These are phyloP conservation scores for Achlya hypogyna DNA, from an alignment of 352 stramenopile genomes.

Conservation along the genomic window DNA sequence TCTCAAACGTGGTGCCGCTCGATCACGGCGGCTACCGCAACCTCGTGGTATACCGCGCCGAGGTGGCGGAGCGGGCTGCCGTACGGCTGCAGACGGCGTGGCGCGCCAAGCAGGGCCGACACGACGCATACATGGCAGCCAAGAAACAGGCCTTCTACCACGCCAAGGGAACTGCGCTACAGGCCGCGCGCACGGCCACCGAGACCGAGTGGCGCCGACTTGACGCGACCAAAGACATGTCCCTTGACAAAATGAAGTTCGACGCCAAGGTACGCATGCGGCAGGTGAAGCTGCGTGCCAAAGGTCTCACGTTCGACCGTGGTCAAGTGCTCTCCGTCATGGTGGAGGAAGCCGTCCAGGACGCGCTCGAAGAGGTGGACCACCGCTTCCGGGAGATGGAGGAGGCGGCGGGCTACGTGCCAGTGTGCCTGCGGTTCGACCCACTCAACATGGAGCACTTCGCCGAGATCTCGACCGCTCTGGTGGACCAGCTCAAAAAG, in stretches of 20 bases:
- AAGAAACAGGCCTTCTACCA: constrained; percentile 88
- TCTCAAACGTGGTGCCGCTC: constrained; percentile 82
- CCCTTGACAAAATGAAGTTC: constrained; percentile 88
- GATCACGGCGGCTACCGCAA: constrained; percentile 85
- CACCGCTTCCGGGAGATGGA: constrained; percentile 83
- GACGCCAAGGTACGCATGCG: constrained; percentile 90
- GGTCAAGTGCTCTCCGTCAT: constrained; percentile 76
- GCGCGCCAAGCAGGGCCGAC: constrained; percentile 60
- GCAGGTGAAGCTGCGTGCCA: constrained; percentile 85
- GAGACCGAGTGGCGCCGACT: constrained; percentile 67
- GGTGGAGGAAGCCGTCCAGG: constrained; percentile 75
- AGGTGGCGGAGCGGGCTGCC: constrained; percentile 54
- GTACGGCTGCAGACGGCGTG: constrained; percentile 79
- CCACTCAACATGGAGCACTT: constrained; percentile 15
- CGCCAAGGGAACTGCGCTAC: constrained; percentile 63
- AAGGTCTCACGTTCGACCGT: constrained; percentile 62
- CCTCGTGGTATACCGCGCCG: constrained; percentile 62
- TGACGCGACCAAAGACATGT: constrained; percentile 58
- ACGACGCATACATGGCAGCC: constrained; percentile 52
- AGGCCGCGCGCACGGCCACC: constrained; percentile 42
- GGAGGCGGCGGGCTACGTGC: constrained; percentile 64
- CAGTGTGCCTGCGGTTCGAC: constrained; percentile 3
- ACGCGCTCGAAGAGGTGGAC: constrained; percentile 66
- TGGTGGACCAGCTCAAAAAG: constrained; percentile 44
- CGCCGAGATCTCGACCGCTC: constrained; percentile 50